These are phyloP conservation scores for Phytophthora sansomeana DNA, from an alignment of 352 stramenopile genomes.

Conservation along the genomic window DNA sequence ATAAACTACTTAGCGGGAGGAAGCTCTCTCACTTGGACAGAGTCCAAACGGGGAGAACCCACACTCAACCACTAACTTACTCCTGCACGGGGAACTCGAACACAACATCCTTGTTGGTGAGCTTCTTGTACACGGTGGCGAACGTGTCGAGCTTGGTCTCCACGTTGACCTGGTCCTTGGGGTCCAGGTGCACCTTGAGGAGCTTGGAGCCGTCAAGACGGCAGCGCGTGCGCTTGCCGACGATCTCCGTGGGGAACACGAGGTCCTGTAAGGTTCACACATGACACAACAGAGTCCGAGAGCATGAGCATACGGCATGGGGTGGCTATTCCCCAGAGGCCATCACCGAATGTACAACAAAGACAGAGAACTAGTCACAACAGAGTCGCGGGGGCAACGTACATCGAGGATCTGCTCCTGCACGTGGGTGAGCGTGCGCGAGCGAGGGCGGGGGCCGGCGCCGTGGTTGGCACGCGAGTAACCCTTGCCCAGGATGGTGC, in stretches of 20 bases:
- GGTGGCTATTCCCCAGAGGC: conserved; percentile 91
- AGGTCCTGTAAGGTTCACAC: conserved; percentile 90
- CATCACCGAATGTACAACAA: conserved; percentile 74
- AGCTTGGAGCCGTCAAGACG: conserved; percentile 98
- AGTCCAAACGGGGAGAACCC: conserved; percentile 15
- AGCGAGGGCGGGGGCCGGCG: conserved; percentile 95
- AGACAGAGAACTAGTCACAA: conserved; percentile 12
- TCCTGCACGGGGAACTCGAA: conserved; percentile 97
- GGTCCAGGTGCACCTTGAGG: conserved; percentile 98
- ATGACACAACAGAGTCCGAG: conserved; percentile 25
- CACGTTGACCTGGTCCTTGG: conserved; percentile 99
- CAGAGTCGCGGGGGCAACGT: conserved; percentile 47
- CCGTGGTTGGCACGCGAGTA: conserved; percentile 96
- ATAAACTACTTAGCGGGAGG: conserved; percentile 53
- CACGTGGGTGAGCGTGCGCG: conserved; percentile 97
- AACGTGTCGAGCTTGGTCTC: conserved; percentile 99
- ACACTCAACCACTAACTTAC: conserved; percentile 63
- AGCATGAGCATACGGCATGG: conserved; percentile 89
- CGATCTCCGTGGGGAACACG: conserved; percentile 99
- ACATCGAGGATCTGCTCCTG: conserved; percentile 99
- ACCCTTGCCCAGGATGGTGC: conserved; percentile 98
- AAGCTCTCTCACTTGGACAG: conserved; percentile 13
- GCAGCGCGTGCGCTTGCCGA: conserved; percentile 99
- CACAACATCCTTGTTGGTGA: conserved; percentile 99
- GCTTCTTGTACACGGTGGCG: conserved; percentile 99